Percentiles rank a stretch among this genome's conserved stretches.
phyloP scores from a whole-genome alignment of 352 stramenopile genomes.

The Globisporangium recalcitrans region DNA sequence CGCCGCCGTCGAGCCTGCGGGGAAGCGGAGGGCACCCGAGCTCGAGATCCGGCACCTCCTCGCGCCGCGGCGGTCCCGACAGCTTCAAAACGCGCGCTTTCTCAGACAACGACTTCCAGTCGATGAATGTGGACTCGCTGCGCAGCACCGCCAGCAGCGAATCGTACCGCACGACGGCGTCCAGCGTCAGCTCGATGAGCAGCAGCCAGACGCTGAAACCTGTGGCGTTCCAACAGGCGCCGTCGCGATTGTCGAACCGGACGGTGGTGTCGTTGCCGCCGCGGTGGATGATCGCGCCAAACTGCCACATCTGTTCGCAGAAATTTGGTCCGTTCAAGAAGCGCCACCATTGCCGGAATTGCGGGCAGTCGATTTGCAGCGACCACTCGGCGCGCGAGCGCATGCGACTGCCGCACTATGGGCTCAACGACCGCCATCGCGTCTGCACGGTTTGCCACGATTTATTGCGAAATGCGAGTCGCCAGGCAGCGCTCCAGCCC shows the following conservation, averaged over 20 bases:
- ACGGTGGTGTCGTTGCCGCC: constrained; percentile 61
- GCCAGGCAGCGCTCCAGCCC: constrained; percentile 23
- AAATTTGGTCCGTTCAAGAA: constrained; percentile 83
- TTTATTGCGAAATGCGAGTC: constrained; percentile 49
- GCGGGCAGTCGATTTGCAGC: constrained; percentile 78
- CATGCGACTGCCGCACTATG: constrained; percentile 78
- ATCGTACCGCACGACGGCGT: constrained; percentile 25
- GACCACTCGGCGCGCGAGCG: constrained; percentile 81
- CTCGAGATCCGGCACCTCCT: neutral
- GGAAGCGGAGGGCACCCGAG: constrained; percentile 15
- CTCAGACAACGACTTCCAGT: constrained; percentile 64
- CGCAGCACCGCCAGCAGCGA: constrained; percentile 4
- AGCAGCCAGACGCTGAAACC: constrained; percentile 1
- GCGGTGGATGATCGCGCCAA: constrained; percentile 78
- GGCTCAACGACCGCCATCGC: constrained; percentile 68
- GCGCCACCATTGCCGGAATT: constrained; percentile 86
- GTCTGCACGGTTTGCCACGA: constrained; percentile 83
- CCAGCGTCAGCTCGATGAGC: constrained; percentile 13
- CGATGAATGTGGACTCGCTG: neutral
- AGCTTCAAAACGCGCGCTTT: constrained; percentile 53
- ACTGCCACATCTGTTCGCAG: constrained; percentile 80
- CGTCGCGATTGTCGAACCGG: constrained; percentile 27
- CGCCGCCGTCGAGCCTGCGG: neutral
- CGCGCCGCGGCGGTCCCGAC: constrained; percentile 8
- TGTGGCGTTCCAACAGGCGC: constrained; percentile 30